Percentiles rank a stretch among this genome's conserved stretches.
These are phyloP conservation scores for Pugionium cornutum DNA, from an alignment of 345 rosid species.

Conservation along the genomic window DNA sequence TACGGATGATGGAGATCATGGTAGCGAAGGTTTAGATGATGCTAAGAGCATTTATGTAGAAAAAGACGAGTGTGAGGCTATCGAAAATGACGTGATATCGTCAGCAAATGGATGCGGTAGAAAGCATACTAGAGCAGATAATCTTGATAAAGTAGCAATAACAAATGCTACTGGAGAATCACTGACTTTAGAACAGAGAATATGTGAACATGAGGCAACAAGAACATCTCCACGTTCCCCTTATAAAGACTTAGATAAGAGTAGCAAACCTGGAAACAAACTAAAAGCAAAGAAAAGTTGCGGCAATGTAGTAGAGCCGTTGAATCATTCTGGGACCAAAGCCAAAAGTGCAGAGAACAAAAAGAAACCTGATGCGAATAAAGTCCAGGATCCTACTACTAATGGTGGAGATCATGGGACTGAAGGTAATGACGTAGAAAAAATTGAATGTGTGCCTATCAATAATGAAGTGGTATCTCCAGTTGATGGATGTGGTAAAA, in stretches of 20 bases:
- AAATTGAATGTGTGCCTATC: background rate
- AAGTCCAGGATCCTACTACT: slow-evolving; percentile 3
- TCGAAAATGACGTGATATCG: slow-evolving; percentile 16
- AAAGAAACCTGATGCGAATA: background rate
- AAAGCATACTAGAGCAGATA: slow-evolving; percentile 9
- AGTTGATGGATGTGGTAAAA: slow-evolving; percentile 5
- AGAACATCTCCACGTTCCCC: slow-evolving; percentile 7
- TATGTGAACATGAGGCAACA: slow-evolving; percentile 7
- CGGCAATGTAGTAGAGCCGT: background rate
- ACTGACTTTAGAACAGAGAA: slow-evolving; percentile 21
- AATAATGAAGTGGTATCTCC: background rate
- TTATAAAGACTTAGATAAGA: slow-evolving; percentile 5
- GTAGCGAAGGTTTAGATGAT: slow-evolving; percentile 7
- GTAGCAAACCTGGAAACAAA: slow-evolving; percentile 16
- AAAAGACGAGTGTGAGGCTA: slow-evolving; percentile 5
- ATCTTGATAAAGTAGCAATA: slow-evolving; percentile 6
- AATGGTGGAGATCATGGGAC: slow-evolving; percentile 6
- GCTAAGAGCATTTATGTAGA: slow-evolving; percentile 1
- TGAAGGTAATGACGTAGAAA: background rate
- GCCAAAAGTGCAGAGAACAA: slow-evolving; percentile 1
- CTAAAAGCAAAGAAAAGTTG: slow-evolving; percentile 7
- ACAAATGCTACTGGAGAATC: slow-evolving; percentile 16
- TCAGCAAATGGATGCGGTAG: slow-evolving; percentile 27
- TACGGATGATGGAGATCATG: slow-evolving; percentile 12
- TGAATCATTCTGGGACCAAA: background rate